These are phyloP conservation scores for Apiospora phragmitis DNA, from an alignment of 2,329 filamentous ascomycete species.

Conservation along the genomic window DNA sequence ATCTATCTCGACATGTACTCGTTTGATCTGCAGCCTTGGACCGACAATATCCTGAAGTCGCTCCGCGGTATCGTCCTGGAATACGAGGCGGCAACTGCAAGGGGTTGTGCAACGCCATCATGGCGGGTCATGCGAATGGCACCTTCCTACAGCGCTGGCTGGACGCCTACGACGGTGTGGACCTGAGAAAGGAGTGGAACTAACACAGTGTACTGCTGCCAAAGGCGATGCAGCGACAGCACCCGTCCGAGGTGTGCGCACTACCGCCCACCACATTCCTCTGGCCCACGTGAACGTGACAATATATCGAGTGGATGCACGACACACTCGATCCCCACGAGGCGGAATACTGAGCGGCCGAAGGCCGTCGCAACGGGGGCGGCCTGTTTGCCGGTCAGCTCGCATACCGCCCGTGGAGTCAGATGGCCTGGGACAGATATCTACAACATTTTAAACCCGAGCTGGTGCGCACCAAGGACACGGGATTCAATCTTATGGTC, in stretches of 20 bases:
- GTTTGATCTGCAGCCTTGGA: constrained; percentile 35
- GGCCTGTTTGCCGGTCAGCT: constrained; percentile 37
- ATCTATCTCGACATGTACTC: constrained; percentile 39
- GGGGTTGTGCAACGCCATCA: constrained; percentile 40
- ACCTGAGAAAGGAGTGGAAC: constrained; percentile 37
- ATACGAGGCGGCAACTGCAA: constrained; percentile 38
- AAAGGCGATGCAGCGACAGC: constrained; percentile 28
- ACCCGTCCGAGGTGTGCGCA: constrained; percentile 35
- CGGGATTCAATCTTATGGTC: too few species aligned
- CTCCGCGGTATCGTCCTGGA: constrained; percentile 34
- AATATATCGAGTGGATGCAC: constrained; percentile 41
- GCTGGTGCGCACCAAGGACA: constrained; percentile 25
- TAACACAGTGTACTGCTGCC: constrained; percentile 38
- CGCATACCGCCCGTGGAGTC: constrained; percentile 40
- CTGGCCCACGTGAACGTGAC: constrained; percentile 42
- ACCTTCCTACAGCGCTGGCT: constrained; percentile 37
- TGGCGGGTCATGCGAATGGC: constrained; percentile 36
- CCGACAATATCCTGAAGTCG: constrained; percentile 26
- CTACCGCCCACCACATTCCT: constrained; percentile 38
- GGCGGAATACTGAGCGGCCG: too few species aligned
- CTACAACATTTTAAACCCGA: constrained; percentile 34
- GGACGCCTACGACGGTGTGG: constrained; percentile 32
- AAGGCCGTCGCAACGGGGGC: constrained; percentile 28
- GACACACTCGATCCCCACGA: constrained; percentile 23
- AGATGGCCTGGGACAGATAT: constrained; percentile 37